These are phyloP conservation scores for Candida qinlingensis DNA, from an alignment of 805 yeast species.

Conservation along the genomic window DNA sequence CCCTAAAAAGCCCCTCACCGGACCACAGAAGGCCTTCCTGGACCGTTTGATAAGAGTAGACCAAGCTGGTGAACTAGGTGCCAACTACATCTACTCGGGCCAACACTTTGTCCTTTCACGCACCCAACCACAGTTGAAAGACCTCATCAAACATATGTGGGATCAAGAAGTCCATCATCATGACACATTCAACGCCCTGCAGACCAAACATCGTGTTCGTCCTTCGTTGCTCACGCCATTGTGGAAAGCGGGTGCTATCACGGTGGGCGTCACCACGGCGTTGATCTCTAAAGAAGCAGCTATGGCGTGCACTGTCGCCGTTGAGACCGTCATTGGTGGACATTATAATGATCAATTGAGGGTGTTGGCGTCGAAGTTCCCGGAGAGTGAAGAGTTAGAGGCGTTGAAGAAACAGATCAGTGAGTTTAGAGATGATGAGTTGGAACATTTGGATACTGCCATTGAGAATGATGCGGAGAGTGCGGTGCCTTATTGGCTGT, in stretches of 20 bases:
- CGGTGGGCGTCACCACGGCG: conserved; percentile 85
- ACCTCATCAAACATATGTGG: conserved; percentile 73
- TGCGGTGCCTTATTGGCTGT: conserved; percentile 86
- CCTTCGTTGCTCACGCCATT: conserved; percentile 89
- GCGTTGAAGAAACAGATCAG: conserved; percentile 56
- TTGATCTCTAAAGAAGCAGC: conserved; percentile 90
- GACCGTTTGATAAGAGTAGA: conserved; percentile 84
- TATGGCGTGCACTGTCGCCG: conserved; percentile 99
- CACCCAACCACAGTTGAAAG: conserved; percentile 62
- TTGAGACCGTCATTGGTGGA: conserved; percentile 95
- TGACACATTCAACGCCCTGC: conserved; percentile 74
- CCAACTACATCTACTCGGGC: conserved; percentile 88
- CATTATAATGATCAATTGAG: conserved; percentile 91
- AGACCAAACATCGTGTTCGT: conserved; percentile 71
- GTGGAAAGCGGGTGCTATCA: conserved; percentile 89
- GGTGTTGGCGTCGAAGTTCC: conserved; percentile 60
- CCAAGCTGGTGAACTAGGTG: conserved; percentile 98
- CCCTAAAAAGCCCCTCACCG: conserved; percentile 21
- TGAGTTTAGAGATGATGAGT: conserved; percentile 85
- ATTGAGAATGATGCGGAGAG: conserved; percentile 85
- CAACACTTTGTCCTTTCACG: conserved; percentile 73
- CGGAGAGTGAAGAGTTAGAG: conserved; percentile 37
- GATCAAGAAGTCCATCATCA: conserved; percentile 94
- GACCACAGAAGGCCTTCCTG: conserved; percentile 63
- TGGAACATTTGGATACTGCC: conserved; percentile 94